Evolutionary conservation across 441 rosid genomes (phyloP).

Genomic region (Erodium texanum): DNA sequence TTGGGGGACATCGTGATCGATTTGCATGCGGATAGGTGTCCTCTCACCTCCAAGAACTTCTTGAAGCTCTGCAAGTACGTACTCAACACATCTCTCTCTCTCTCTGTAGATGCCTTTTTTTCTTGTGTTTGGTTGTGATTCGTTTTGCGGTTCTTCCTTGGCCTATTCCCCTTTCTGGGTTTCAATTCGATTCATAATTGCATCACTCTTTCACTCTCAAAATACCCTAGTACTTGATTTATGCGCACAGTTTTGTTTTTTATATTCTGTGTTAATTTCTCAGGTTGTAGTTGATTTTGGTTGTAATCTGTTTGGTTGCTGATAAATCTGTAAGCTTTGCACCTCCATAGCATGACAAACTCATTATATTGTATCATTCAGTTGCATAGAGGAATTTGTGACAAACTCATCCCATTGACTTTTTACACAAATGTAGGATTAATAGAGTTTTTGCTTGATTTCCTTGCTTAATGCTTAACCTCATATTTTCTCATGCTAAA

Average conservation of each 20-base stretch:
- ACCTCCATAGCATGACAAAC: background rate
- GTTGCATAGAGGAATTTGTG: background rate
- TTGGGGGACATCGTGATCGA: slow-evolving; percentile 85
- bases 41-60: slow-evolving; percentile 81
- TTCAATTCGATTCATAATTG: background rate
- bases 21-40: slow-evolving; percentile 56
- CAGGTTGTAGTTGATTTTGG: background rate
- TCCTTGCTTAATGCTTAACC: background rate
- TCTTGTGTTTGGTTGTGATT: background rate
- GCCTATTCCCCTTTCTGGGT: background rate
- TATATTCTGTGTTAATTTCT: background rate
- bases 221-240: background rate
- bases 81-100: background rate
- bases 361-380: background rate
- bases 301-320: background rate
- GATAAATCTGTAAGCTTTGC: background rate
- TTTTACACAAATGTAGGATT: background rate
- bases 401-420: background rate
- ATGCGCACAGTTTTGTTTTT: background rate
- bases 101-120: background rate
- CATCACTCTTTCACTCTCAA: background rate
- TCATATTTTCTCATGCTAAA: background rate
- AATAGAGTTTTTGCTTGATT: background rate
- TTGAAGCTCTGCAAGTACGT: slow-evolving; percentile 89
- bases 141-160: background rate